A percentile compares a stretch with the other conserved stretches of the same genome.
Evolutionary conservation across 768 basidiomycete species (phyloP).

Genomic region (Paxillus ammoniavirescens): DNA sequence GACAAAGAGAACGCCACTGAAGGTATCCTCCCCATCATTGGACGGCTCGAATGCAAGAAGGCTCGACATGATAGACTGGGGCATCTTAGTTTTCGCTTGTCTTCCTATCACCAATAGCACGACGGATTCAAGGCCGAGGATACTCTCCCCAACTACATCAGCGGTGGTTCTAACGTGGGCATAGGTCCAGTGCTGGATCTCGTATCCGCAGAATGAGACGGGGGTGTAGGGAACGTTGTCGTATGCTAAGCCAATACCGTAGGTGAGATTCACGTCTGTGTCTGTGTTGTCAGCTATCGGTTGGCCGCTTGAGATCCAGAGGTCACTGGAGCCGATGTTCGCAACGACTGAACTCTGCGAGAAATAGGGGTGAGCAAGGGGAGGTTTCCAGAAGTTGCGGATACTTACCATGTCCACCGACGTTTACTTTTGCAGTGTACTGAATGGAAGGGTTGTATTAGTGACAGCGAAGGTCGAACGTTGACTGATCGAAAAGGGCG

Average conservation of each 20-base stretch:
- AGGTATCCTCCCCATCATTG: too few relatives aligned
- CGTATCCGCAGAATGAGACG: slow-evolving; percentile 35
- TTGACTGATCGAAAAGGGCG: too few relatives aligned
- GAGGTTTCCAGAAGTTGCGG: not conserved
- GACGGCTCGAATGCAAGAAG: too few relatives aligned
- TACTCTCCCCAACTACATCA: slow-evolving; percentile 18
- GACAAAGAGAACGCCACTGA: too few relatives aligned
- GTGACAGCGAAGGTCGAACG: too few relatives aligned
- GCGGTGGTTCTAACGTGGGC: slow-evolving; percentile 18
- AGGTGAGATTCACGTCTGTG: slow-evolving; percentile 30
- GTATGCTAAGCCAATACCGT: slow-evolving; percentile 37
- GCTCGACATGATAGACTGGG: too few relatives aligned
- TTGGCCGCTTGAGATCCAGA: slow-evolving; percentile 19
- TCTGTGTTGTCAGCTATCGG: slow-evolving; percentile 30
- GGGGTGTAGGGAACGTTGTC: slow-evolving; percentile 37
- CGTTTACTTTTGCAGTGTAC: too few relatives aligned
- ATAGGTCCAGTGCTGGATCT: slow-evolving; percentile 27
- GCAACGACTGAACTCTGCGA: slow-evolving; percentile 24
- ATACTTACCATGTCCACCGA: too few relatives aligned
- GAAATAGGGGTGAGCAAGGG: not conserved
- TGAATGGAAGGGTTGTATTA: too few relatives aligned
- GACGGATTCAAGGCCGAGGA: slow-evolving; percentile 27
- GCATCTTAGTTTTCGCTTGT: slow-evolving; percentile 6
- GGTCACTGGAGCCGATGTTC: slow-evolving; percentile 32
- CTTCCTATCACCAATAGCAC: slow-evolving; percentile 22